Percentiles rank a stretch among this genome's conserved stretches.
Evolutionary conservation across 306 rosid species (phyloP).

Genomic region (Cucumis sativus): DNA sequence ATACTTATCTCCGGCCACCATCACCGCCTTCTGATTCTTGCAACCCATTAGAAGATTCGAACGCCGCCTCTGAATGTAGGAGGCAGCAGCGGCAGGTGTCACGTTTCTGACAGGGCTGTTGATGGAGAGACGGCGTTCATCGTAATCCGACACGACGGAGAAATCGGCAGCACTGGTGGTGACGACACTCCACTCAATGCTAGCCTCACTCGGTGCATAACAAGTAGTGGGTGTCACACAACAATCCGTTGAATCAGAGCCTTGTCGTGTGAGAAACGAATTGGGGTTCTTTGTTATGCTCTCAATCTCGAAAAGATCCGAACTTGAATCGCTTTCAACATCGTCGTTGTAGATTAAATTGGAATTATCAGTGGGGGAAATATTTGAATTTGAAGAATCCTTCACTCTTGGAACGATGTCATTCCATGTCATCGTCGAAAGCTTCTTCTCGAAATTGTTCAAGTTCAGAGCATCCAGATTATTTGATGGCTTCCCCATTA

Average conservation of each 20-base stretch:
- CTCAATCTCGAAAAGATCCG: slow-evolving; percentile 86
- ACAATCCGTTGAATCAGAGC: slow-evolving; percentile 34
- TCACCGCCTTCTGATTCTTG: slow-evolving; percentile 63
- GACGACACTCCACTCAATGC: slow-evolving; percentile 92
- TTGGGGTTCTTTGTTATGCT: slow-evolving; percentile 41
- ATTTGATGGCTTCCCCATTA: slow-evolving; percentile 11
- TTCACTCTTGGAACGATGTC: slow-evolving; percentile 8
- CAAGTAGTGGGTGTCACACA: slow-evolving; percentile 52
- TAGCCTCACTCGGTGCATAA: slow-evolving; percentile 91
- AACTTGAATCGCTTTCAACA: slow-evolving; percentile 78
- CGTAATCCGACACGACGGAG: slow-evolving; percentile 55
- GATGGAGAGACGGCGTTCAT: slow-evolving; percentile 39
- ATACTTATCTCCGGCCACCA: slow-evolving; percentile 47
- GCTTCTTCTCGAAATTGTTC: slow-evolving; percentile 32
- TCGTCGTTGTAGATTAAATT: slow-evolving; percentile 20
- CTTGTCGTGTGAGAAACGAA: slow-evolving; percentile 30
- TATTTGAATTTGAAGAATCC: slow-evolving; percentile 16
- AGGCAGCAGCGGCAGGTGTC: neutral
- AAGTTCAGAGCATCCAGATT: slow-evolving; percentile 30
- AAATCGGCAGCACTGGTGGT: slow-evolving; percentile 82
- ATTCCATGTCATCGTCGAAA: slow-evolving; percentile 12
- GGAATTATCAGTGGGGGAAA: slow-evolving; percentile 7
- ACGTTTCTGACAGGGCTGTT: slow-evolving; percentile 26
- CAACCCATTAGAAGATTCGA: slow-evolving; percentile 40
- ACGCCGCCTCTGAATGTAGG: slow-evolving; percentile 16